Evolutionary conservation across 1,284 basidiomycete genomes (phyloP).

Genomic region (Cryptococcus sp.): DNA sequence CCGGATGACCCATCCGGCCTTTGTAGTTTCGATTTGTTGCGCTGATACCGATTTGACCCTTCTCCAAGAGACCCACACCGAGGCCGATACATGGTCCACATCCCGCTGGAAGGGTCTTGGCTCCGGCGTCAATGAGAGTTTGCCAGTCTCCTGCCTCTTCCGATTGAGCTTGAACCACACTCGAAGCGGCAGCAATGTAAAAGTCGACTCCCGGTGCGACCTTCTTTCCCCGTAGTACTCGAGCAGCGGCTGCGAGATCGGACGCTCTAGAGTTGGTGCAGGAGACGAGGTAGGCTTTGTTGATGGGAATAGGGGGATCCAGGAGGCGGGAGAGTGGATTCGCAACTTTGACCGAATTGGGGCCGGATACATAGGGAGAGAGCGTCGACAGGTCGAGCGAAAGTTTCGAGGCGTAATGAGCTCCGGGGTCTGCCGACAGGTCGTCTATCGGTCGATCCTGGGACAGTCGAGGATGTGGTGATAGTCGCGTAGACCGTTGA

Average conservation of each 20-base stretch:
- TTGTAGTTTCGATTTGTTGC: conserved; percentile 99
- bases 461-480: conserved; percentile 77
- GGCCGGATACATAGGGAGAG: conserved; percentile 91
- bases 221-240: conserved; percentile 76
- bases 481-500: conserved; percentile 12
- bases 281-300: conserved; percentile 97
- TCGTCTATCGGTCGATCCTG: conserved; percentile 55
- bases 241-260: conserved; percentile 86
- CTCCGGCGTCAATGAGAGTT: conserved; percentile 75
- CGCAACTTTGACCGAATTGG: conserved; percentile 95
- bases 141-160: conserved; percentile 87
- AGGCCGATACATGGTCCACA: conserved; percentile 98
- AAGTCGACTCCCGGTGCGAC: conserved; percentile 91
- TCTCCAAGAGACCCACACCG: conserved; percentile 84
- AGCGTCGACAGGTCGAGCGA: conserved; percentile 89
- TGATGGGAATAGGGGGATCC: conserved; percentile 68
- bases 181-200: conserved; percentile 93
- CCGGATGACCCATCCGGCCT: conserved; percentile 94
- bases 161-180: conserved; percentile 82
- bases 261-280: conserved; percentile 97
- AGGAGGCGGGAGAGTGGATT: conserved; percentile 81
- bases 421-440: conserved; percentile 68
- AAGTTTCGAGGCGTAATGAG: conserved; percentile 81
- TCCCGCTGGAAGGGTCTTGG: conserved; percentile 86
- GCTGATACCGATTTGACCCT: conserved; percentile 92